Percentiles rank a stretch among this genome's conserved stretches.
phyloP scores from a whole-genome alignment of 345 rosid genomes.

The Heritiera littoralis region DNA sequence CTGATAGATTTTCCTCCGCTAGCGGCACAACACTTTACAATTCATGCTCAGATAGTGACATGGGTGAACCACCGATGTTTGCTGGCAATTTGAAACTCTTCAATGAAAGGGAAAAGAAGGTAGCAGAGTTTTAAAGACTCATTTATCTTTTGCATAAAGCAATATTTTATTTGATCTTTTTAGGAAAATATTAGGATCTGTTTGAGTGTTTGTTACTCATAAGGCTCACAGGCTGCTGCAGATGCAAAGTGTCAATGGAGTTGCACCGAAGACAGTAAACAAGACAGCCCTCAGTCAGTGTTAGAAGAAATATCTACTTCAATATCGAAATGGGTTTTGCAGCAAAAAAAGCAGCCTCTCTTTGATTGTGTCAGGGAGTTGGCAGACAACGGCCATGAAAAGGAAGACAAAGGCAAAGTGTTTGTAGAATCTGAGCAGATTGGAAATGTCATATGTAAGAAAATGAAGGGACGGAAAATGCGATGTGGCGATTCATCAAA shows the following conservation, averaged over 20 bases:
- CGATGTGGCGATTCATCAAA: constrained; percentile 28
- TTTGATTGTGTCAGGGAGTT: constrained; percentile 52
- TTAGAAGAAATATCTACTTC: constrained; percentile 25
- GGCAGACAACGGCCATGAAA: constrained; percentile 32
- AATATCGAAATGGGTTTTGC: constrained; percentile 36
- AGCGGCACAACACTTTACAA: constrained; percentile 36
- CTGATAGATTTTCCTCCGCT: constrained; percentile 31
- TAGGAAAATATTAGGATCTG: not conserved
- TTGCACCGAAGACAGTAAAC: constrained; percentile 16
- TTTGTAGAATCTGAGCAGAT: constrained; percentile 31
- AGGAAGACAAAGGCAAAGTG: constrained; percentile 19
- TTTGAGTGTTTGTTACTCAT: constrained; percentile 13
- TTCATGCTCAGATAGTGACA: constrained; percentile 39
- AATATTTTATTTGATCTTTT: not conserved
- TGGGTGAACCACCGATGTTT: constrained; percentile 27
- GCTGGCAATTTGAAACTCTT: constrained; percentile 14
- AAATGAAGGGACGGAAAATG: constrained; percentile 33
- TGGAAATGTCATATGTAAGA: constrained; percentile 36
- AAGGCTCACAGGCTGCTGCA: constrained; percentile 40
- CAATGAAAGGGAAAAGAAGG: constrained; percentile 33
- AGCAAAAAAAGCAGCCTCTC: constrained; percentile 48
- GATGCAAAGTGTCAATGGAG: constrained; percentile 26
- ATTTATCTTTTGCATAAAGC: not conserved
- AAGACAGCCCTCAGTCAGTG: constrained; percentile 33
- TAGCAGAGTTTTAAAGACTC: constrained; percentile 3